A percentile compares a stretch with the other conserved stretches of the same genome.
Evolutionary conservation across 371 early-diverging fungal genomes (phyloP).

Genomic region (Fennellomyces sp.): DNA sequence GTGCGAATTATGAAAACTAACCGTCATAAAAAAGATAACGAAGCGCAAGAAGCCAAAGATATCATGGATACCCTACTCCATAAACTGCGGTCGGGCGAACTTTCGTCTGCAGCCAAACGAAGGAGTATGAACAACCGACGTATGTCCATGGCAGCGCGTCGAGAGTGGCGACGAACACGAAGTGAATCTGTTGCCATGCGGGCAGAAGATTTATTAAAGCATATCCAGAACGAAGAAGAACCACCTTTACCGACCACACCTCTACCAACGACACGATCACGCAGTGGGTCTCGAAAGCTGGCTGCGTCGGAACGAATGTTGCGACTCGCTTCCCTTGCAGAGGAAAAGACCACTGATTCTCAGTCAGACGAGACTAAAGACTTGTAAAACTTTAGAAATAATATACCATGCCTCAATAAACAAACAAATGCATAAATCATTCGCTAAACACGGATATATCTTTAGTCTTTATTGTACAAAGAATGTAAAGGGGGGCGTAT

Average conservation of each 20-base stretch:
- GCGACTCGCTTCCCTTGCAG: constrained; percentile 42
- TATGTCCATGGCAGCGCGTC: constrained; percentile 21
- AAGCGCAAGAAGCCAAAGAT: constrained; percentile 71
- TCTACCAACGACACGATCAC: constrained; percentile 15
- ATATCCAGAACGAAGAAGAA: constrained; percentile 62
- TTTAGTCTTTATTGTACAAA: too few relatives aligned
- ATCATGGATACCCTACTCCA: constrained; percentile 85
- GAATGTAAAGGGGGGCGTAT: too few relatives aligned
- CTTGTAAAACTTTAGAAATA: too few relatives aligned
- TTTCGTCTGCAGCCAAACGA: constrained; percentile 58
- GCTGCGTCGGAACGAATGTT: constrained; percentile 44
- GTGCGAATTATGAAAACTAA: constrained; percentile 22
- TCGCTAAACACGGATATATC: too few relatives aligned
- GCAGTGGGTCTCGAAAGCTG: constrained; percentile 32
- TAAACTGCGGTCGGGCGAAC: constrained; percentile 72
- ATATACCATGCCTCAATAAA: too few relatives aligned
- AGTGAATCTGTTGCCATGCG: constrained; percentile 67
- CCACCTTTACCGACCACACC: constrained; percentile 27
- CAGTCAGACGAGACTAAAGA: too few relatives aligned
- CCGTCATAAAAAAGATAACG: constrained; percentile 7
- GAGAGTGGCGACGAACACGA: constrained; percentile 53
- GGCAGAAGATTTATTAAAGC: constrained; percentile 71
- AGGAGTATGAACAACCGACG: constrained; percentile 39
- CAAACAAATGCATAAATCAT: too few relatives aligned
- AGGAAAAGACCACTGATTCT: constrained; percentile 17